A percentile compares a stretch with the other conserved stretches of the same genome.
These are phyloP conservation scores for Claviceps spartinae DNA, from an alignment of 2,329 filamentous ascomycete genomes.

Conservation along the genomic window DNA sequence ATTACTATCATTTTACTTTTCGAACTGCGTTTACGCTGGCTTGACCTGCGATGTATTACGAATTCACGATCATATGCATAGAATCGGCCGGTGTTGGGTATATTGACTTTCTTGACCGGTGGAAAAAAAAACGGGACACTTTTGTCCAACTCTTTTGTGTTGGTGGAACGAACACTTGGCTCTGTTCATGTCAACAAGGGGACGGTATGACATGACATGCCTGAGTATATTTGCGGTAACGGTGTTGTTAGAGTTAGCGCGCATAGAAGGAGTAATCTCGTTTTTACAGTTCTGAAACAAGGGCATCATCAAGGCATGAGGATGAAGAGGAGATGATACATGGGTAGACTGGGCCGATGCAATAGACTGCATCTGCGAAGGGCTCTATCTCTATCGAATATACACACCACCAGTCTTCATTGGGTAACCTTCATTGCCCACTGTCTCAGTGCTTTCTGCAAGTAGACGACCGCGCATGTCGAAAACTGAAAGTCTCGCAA, in stretches of 20 bases:
- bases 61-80: neutral
- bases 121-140: neutral
- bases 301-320: neutral
- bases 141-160: neutral
- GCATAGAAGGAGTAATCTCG: neutral
- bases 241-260: neutral
- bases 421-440: neutral
- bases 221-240: too few relatives aligned
- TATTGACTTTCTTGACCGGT: neutral
- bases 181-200: neutral
- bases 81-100: conserved; percentile 1
- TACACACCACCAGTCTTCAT: neutral
- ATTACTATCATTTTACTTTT: neutral
- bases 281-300: neutral
- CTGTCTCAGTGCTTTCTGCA: neutral
- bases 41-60: conserved; percentile 2
- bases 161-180: neutral
- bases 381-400: neutral
- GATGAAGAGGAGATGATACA: neutral
- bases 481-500: too few relatives aligned
- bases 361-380: neutral
- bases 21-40: neutral
- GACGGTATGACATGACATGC: neutral
- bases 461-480: neutral
- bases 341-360: neutral